Evolutionary conservation across 306 rosid species (phyloP), one percentile per base, ranked within the genome.

Genomic region (Arachis stenosperma): DNA sequence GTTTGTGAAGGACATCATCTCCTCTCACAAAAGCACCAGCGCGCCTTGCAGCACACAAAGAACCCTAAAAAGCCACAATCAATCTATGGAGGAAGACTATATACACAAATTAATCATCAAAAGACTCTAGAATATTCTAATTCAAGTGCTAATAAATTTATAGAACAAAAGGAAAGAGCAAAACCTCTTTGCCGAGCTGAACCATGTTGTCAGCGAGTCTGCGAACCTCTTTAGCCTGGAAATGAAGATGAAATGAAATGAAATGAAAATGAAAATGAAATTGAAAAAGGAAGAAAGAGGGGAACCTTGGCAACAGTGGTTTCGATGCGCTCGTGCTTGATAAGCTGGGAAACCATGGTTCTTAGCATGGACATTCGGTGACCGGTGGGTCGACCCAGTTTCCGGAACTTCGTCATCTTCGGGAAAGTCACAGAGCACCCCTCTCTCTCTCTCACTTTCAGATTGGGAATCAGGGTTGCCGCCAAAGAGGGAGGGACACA

Each of bases 321-420:
- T 90, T 94, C 99, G 7, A 94, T 89, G 11, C 99, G 96, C 80
- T 94, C 96, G 53, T 94, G 96, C 89, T 88, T 94, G 78, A 94
- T 97, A 84, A 94, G 67, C 81, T 94, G 97, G 37, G 99, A 94
- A 5, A 94, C 97, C 99, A 94, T 89, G 30, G 97, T 94, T 84
- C 95, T 92, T 58, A 94, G 89, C 99, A 94, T 86, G 70, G 97
- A 86, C 77, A 94, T 78, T 8, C 99, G 92, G 65, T 94, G 97
- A 54, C 77, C 91, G 5, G 90, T 73, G 5, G 86, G 86, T 65
- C 99, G 91, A 77, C 83, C 81, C 0, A 91, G 86, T 85, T 91
- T 94, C 84, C 99, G 87, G 75, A 94, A 82, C 85, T 94, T 91
- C 29, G 97, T 94, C 97, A 94, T 94, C 52, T 64, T 75, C 15